Evolutionary conservation across 495 filamentous ascomycete genomes (phyloP).

Genomic region (Penicillium canariense): DNA sequence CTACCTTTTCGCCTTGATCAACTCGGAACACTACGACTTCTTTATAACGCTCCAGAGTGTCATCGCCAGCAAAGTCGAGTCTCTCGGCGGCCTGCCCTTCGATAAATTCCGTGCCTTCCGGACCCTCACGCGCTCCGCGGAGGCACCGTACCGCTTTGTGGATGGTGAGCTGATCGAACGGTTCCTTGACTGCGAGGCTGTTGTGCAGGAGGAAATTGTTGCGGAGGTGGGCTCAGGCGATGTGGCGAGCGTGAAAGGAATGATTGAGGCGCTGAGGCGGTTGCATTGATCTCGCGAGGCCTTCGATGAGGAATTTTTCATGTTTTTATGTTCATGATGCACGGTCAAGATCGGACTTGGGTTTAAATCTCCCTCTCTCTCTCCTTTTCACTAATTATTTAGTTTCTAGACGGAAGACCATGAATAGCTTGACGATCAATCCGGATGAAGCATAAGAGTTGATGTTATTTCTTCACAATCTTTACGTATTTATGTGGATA

Average conservation of each 20-base stretch:
- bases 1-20: constrained; percentile 81
- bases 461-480: not conserved
- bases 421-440: too few relatives aligned
- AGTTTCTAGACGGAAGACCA: not conserved
- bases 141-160: constrained; percentile 82
- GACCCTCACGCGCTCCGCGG: constrained; percentile 63
- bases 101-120: constrained; percentile 75
- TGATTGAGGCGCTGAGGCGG: constrained; percentile 71
- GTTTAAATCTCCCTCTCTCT: not conserved
- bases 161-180: constrained; percentile 88
- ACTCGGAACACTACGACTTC: constrained; percentile 65
- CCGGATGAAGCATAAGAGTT: not conserved
- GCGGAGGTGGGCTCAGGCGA: constrained; percentile 52
- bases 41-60: constrained; percentile 78
- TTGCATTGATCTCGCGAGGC: constrained; percentile 51
- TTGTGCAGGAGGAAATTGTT: constrained; percentile 62
- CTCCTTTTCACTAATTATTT: not conserved
- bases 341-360: not conserved
- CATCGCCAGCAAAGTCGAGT: constrained; percentile 62
- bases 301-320: not conserved
- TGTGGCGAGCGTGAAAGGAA: constrained; percentile 69
- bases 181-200: constrained; percentile 69
- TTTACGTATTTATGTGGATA: too few relatives aligned
- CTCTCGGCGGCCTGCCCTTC: constrained; percentile 70
- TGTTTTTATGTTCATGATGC: not conserved